Evolutionary conservation across 2,329 filamentous ascomycete species (phyloP), one percentile per base, ranked within the genome.

Genomic region (Blastomyces percursus): DNA sequence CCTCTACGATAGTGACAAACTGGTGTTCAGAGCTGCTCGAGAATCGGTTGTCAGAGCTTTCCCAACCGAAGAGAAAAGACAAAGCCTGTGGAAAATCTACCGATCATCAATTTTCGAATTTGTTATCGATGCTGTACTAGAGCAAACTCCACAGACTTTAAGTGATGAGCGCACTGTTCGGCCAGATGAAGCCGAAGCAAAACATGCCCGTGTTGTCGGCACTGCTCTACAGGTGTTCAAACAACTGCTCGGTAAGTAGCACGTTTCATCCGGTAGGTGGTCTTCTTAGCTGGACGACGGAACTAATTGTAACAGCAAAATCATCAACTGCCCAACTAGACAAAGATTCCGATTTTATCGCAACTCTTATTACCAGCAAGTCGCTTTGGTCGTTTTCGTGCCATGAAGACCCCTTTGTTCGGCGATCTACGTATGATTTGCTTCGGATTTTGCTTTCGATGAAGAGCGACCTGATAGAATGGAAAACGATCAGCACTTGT

Each of bases 151-250:
- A 2, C 82, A 87, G 44, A 95, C 90, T 0, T 79, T 99, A 44
- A 97, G 92, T 71, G 94, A 99, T 72, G 90, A 95, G 75, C 84
- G 93, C 30, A 90, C 86, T 0, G 90, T 91, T 3, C 94, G 85
- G 64, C 77, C 84, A 9, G 93, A 97, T 67, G 94, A 99, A 72
- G 86, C 91, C 3, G 84, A 91, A 67, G 84, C 88, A 21, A 96
- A 96, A 69, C 94, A 95, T 76, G 84, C 86, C 64, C 84, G 94
- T 56, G 91, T 96, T 3, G 80, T 84, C n/a, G 81, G 82, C 1
- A 83, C 84, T 8, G 83, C 80, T 61, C 74, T 86, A 32, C 73
- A 81, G 32, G 74, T 85, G 19, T 76, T 86, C 24, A 79, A 79
- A 19, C 80, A 81, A 62, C 73, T 87, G 35, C 68, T 88, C 64